Percentiles rank a stretch among this genome's conserved stretches.
phyloP scores from a whole-genome alignment of 2,329 filamentous ascomycete species.

The Colletotrichum euphorbiae region DNA sequence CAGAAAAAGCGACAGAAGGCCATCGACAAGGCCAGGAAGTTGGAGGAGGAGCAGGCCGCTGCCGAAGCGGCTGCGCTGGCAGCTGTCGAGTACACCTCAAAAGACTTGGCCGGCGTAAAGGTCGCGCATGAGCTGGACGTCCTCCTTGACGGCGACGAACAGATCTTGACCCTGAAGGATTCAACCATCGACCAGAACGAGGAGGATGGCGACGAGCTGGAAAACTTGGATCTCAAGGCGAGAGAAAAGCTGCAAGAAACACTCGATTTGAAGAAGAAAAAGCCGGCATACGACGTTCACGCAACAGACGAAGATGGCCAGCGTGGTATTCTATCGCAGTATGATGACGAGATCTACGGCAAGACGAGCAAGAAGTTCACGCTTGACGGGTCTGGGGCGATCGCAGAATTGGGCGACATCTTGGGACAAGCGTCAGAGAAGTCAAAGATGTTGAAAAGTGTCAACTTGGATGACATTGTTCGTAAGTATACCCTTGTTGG shows the following conservation, averaged over 20 bases:
- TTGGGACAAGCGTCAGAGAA: constrained; percentile 65
- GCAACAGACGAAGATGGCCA: constrained; percentile 71
- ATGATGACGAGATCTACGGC: constrained; percentile 93
- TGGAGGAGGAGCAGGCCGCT: constrained; percentile 82
- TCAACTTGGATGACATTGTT: constrained; percentile 89
- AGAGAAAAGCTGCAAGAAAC: constrained; percentile 79
- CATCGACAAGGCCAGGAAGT: constrained; percentile 79
- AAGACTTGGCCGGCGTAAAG: constrained; percentile 89
- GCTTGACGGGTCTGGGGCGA: constrained; percentile 81
- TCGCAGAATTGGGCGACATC: constrained; percentile 70
- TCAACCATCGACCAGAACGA: constrained; percentile 85
- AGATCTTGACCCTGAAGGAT: constrained; percentile 95
- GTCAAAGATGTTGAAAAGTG: constrained; percentile 72
- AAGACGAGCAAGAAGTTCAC: constrained; percentile 92
- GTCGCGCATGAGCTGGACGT: constrained; percentile 88
- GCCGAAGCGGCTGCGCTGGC: constrained; percentile 75
- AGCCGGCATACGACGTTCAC: constrained; percentile 87
- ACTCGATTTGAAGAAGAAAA: constrained; percentile 89
- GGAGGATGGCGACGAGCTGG: constrained; percentile 90
- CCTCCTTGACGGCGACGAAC: constrained; percentile 86
- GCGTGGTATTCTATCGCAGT: constrained; percentile 82
- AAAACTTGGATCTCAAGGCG: constrained; percentile 79
- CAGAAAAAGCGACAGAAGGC: constrained; percentile 96
- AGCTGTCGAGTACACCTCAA: constrained; percentile 79
- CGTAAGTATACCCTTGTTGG: constrained; percentile 50